These are phyloP conservation scores for Blastocladiella emersonii DNA, from an alignment of 371 early-diverging fungal species.

Conservation along the genomic window DNA sequence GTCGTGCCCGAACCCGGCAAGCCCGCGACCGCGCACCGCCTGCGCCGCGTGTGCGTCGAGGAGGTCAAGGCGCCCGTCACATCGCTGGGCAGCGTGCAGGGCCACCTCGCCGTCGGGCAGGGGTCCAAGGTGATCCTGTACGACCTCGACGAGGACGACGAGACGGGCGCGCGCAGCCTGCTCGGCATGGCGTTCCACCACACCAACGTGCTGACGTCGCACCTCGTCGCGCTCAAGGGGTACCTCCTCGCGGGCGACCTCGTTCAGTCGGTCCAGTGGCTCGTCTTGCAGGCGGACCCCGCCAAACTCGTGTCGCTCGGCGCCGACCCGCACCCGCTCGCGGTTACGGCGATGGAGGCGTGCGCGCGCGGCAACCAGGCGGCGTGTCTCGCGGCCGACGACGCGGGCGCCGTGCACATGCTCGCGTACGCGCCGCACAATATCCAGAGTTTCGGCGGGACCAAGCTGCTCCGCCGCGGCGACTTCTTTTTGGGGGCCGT, in stretches of 20 bases:
- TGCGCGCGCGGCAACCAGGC: constrained; percentile 58
- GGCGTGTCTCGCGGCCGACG: constrained; percentile 67
- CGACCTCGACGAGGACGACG: constrained; percentile 63
- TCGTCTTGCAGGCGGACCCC: constrained; percentile 94
- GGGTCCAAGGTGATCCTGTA: constrained; percentile 88
- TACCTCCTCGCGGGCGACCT: constrained; percentile 87
- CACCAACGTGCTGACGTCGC: constrained; percentile 77
- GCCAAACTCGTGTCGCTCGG: constrained; percentile 76
- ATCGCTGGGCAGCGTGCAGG: constrained; percentile 68
- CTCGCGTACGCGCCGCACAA: constrained; percentile 77
- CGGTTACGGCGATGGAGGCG: constrained; percentile 55
- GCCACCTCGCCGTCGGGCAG: constrained; percentile 76
- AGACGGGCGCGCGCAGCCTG: constrained; percentile 38
- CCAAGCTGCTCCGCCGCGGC: constrained; percentile 74
- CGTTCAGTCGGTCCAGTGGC: constrained; percentile 79
- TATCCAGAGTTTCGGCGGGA: constrained; percentile 79
- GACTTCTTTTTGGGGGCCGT: constrained; percentile 73
- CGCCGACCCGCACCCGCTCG: constrained; percentile 67
- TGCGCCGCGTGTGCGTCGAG: constrained; percentile 68
- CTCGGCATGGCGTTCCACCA: constrained; percentile 94
- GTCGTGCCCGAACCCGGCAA: constrained; percentile 93
- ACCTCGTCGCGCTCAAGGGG: constrained; percentile 72
- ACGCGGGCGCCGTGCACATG: constrained; percentile 62
- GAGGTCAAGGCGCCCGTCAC: constrained; percentile 94
- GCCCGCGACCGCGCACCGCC: constrained; percentile 86